Conservation (phyloP, 306 rosid genomes). For the Aeschynomene evenia region DNA sequence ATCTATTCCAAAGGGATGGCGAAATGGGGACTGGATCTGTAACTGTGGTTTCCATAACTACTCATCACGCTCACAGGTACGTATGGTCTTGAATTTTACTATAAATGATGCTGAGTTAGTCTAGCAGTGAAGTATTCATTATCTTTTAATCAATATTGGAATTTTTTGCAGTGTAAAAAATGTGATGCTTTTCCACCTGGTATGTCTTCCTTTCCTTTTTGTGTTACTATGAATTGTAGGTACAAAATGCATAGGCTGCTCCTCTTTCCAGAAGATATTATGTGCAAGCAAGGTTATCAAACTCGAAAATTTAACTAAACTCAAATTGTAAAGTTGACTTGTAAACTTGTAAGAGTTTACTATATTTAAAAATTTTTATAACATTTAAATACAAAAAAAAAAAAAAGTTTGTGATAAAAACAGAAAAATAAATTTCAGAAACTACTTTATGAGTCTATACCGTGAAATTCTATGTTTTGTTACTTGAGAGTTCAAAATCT, state of each 20-base stretch:
- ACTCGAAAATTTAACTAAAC: no score
- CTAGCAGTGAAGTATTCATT: slow-evolving; percentile 5
- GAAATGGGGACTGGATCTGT: slow-evolving; percentile 94
- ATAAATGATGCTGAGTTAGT: slow-evolving; percentile 8
- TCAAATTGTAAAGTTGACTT: no score
- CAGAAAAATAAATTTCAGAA: no score
- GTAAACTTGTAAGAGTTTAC: no score
- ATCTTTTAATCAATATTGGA: slow-evolving; percentile 32
- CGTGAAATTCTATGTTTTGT: no score
- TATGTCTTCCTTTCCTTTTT: slow-evolving; percentile 37
- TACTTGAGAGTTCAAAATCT: no score
- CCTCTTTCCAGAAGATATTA: slow-evolving; percentile 17
- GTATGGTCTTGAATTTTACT: slow-evolving; percentile 40
- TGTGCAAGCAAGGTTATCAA: no score
- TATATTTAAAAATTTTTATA: no score
- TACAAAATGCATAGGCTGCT: slow-evolving; percentile 8
- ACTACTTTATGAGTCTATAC: no score
- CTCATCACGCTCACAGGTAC: slow-evolving; percentile 92
- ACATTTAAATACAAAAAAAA: no score
- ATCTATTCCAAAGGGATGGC: slow-evolving; percentile 76
- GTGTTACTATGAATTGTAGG: not conserved
- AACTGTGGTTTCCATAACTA: slow-evolving; percentile 93
- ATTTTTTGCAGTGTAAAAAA: slow-evolving; percentile 82
- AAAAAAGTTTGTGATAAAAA: no score
- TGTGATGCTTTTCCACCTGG: slow-evolving; percentile 91